Evolutionary conservation across 306 rosid genomes (phyloP), one percentile per base, ranked within the genome.

Genomic region (Citrullus colocynthis): DNA sequence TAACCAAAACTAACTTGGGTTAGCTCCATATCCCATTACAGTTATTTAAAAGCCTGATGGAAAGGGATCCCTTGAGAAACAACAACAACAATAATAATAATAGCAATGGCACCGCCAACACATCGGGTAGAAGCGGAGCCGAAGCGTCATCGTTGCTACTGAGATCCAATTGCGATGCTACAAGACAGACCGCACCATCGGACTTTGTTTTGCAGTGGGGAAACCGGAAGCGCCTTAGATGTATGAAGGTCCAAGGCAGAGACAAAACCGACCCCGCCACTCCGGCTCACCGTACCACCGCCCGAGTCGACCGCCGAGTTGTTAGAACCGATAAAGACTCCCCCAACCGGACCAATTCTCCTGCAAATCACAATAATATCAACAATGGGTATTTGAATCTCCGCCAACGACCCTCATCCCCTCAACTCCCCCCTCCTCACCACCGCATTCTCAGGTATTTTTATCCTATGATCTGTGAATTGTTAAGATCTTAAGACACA

Each of bases 151-250:
- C 97, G 17, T 78, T 84, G 80, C 84, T 88, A 48, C 54, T 87
- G 42, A 87, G 93, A 71, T 87, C 86, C 14, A 80, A 81, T 21
- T 82, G 86, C 8, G 95, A 91, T 48, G 76, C 80, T 4, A 36
- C 85, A 11, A 80, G 88, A 30, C 93, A 84, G 14, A 86, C 90
- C 79, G 75, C 97, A 65, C 57, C 93, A 76, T 83, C 96, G 3
- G 91, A 90, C 78, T 89, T 91, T 75, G 91, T 83, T 24, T 82
- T 90, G 76, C 93, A 87, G 85, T 93, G 98, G 98, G 98, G 98
- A 54, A 93, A 90, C 83, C 91, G 96, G 76, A 93, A 93, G 89
- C 88, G 98, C 70, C 90, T 86, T 45, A 73, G 98, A 85, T 93
- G 93, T 78, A 93, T 88, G 98, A 93, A 93, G 89, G 88, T 90